Evolutionary conservation across 768 basidiomycete species (phyloP).

Genomic region (Boletellus sp.): DNA sequence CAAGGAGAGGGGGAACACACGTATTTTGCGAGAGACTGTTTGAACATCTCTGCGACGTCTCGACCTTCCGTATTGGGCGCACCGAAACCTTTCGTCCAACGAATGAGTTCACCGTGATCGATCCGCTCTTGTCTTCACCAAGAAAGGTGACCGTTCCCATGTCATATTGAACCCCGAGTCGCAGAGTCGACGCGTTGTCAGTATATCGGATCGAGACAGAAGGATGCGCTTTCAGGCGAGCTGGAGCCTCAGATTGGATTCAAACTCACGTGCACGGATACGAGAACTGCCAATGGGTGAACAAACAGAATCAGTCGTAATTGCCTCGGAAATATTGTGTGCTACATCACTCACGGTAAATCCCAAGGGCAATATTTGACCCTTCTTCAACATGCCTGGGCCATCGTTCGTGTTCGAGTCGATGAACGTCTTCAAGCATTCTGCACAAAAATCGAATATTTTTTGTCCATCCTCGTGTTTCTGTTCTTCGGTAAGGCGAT

Average conservation of each 20-base stretch:
- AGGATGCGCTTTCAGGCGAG: neutral
- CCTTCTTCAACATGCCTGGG: conserved; percentile 45
- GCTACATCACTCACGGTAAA: conserved; percentile 74
- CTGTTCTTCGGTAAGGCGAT: conserved; percentile 94
- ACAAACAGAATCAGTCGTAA: conserved; percentile 2
- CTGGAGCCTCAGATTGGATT: neutral
- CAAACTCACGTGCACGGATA: conserved; percentile 85
- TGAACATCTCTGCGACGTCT: conserved; percentile 94
- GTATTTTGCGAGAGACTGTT: conserved; percentile 69
- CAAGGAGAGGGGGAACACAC: conserved; percentile 41
- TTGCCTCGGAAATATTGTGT: neutral
- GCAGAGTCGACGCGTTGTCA: neutral
- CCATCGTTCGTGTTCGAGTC: conserved; percentile 62
- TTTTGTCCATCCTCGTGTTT: conserved; percentile 96
- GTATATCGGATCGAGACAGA: neutral
- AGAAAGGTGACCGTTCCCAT: neutral
- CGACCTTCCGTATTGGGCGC: conserved; percentile 86
- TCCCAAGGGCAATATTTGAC: conserved; percentile 72
- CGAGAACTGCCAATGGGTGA: conserved; percentile 63
- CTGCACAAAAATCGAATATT: conserved; percentile 96
- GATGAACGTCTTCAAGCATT: conserved; percentile 87
- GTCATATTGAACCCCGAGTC: neutral
- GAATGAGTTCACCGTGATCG: conserved; percentile 89
- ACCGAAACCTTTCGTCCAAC: conserved; percentile 99
- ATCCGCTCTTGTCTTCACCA: conserved; percentile 78